Base-by-base conservation (phyloP, 1,284 basidiomycete genomes). In the Hypsizygus ulmarius region DNA sequence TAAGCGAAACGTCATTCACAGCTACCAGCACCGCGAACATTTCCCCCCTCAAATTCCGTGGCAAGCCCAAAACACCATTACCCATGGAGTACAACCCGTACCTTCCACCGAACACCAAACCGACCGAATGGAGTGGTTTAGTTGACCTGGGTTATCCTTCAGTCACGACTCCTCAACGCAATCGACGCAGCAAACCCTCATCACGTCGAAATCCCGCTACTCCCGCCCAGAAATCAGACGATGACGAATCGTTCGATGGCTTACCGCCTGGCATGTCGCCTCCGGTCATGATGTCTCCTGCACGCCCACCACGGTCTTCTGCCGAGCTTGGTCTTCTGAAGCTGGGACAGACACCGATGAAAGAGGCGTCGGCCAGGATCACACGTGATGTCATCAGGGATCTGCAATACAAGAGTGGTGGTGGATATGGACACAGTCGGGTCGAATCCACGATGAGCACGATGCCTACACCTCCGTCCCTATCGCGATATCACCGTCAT, bases 231-330 rank as follows among this genome's bases (percentile, higher is more conserved):
- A 65, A 80, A 52, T 72, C 74, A 11, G 58, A 55, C 14, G 58
- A 59, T 12, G 54, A 56, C 14, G 56, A 80, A 33, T 82, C 81
- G n/a, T 78, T 84, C 47, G 82, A 84, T 47, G 75, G 78, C 6
- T 61, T 77, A 34, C 75, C 71, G 52, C 68, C 71, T 12, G 87
- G 86, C 38, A 90, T 94, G 87, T 93, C 91, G 0, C 91, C 93
- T 2, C 91, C 90, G 1, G 79, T 87, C 3, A 87, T 88, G 47
- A 84, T 94, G 79, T 87, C 85, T 21, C 93, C 91, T 50, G 83
- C 83, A 2, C 78, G 85, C n/a, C 85, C 86, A 0, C 76, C 81
- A 7, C 76, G 80, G 45, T 77, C 77, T 0, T 71, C 73, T 9
- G 68, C 73, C 6, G 78, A 78, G 53, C 70, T 75, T 1, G 74